Conservation (phyloP, 192 early-diverging fungal species). For the Piromyces finnis region DNA sequence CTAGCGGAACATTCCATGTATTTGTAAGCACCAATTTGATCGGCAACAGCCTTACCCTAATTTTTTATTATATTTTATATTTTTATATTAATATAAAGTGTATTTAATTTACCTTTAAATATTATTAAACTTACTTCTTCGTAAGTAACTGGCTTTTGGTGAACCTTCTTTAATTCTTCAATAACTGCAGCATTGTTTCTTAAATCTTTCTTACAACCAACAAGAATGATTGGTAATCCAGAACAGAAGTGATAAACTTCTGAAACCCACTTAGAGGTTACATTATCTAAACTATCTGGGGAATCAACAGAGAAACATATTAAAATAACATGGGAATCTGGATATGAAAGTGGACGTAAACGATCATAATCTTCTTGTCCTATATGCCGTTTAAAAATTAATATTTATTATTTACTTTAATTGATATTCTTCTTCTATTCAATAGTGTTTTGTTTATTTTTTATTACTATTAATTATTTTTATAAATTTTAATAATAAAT, state of each 20-base stretch:
- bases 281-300: conserved; percentile 64
- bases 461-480: not conserved
- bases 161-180: conserved; percentile 51
- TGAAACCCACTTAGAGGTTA: conserved; percentile 65
- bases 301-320: conserved; percentile 84
- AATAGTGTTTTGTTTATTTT: not conserved
- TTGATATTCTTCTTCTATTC: too few species aligned
- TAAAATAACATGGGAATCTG: conserved; percentile 80
- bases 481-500: not conserved
- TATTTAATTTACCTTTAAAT: not conserved
- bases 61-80: not conserved
- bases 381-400: not conserved
- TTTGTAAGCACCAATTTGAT: conserved; percentile 64
- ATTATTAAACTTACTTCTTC: conserved; percentile 35
- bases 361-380: conserved; percentile 95
- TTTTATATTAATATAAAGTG: not conserved
- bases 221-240: conserved; percentile 65
- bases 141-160: conserved; percentile 52
- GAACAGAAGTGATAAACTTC: conserved; percentile 76
- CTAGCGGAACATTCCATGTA: conserved; percentile 86
- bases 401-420: too few species aligned
- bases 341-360: conserved; percentile 77
- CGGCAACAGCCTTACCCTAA: conserved; percentile 59
- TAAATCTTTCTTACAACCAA: conserved; percentile 80
- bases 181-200: conserved; percentile 62